A percentile compares a stretch with the other conserved stretches of the same genome.
Evolutionary conservation across 371 early-diverging fungal genomes (phyloP).

Genomic region (Mortierella sp.): DNA sequence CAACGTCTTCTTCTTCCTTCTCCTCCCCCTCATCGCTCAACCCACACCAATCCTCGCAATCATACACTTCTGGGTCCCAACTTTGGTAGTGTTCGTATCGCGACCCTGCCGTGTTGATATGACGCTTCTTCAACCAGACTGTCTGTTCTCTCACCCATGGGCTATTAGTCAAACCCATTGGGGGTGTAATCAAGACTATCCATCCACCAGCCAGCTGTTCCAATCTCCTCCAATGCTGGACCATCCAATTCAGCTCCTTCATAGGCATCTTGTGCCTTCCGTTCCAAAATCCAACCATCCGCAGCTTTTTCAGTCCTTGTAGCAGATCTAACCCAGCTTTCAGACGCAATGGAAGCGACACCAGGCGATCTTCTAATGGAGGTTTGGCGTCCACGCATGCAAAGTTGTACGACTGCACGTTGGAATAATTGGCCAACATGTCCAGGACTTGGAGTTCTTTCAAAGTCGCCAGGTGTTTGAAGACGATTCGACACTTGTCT

Average conservation of each 20-base stretch:
- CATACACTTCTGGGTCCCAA: neutral
- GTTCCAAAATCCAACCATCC: neutral
- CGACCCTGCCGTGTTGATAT: neutral
- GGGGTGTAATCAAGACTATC: neutral
- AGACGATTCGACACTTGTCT: neutral
- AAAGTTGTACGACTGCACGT: neutral
- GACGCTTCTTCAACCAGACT: neutral
- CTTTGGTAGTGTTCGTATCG: neutral
- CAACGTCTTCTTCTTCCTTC: neutral
- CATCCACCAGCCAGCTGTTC: neutral
- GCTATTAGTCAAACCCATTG: neutral
- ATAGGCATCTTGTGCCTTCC: neutral
- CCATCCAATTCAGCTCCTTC: slow-evolving; percentile 8
- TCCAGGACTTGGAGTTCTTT: slow-evolving; percentile 3
- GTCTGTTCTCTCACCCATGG: neutral
- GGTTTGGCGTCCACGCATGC: neutral
- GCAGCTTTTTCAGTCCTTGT: neutral
- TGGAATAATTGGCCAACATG: neutral
- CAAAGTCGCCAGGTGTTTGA: neutral
- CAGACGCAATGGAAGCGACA: slow-evolving; percentile 1
- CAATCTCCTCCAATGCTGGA: slow-evolving; percentile 1
- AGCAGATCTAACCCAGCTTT: slow-evolving; percentile 2
- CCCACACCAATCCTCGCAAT: neutral
- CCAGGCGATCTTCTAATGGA: neutral
- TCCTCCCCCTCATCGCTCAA: neutral